Base-by-base conservation (phyloP, 2,329 filamentous ascomycete species). In the Claviceps maximensis region DNA sequence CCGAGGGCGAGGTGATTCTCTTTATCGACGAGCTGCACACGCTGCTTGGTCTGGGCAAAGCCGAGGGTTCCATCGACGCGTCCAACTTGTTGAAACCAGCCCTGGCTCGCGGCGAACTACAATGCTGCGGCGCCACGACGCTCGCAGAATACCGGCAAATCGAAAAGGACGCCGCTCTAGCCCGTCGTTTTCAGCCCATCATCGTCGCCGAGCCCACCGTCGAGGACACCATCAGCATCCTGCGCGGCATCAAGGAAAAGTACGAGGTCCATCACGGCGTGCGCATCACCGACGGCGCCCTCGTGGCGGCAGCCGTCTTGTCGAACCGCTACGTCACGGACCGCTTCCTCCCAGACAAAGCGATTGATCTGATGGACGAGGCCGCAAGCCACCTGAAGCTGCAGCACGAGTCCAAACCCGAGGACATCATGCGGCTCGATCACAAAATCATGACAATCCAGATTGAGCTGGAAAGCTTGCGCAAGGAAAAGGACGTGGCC, bases 231-330 rank as follows among this genome's bases (percentile, higher is more conserved):
- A 90, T 98, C 56, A 95, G 89, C 50, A 97, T 98, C 54, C 74
- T 98, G 1, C 83, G 93, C 63, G 93, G 91, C 49, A 96, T 98
- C 73, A 97, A 97, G 65, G 90, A 97, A 63, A 88, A 89, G 59
- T 98, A 98, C 63, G 93, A 97, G 67, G 88, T 97, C 0, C 93
- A 97, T 59, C 93, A 98, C 63, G 91, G 93, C 69, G 91, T 97
- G 0, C 79, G 90, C 52, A 97, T 98, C 59, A 95, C 89, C 0
- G 93, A 97, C 62, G 85, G 86, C 2, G 89, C 93, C 7, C 73
- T 97, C 12, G 91, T 98, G 15, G 89, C 93, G 1, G 91, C 93
- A 2, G 90, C 91, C 2, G 87, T 88, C 0, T 87, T 94, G 64
- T 93, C 87, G 57, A 97, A 97, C 63, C 86, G 93, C 50, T 98